Conservation (phyloP, 805 yeast genomes). For the Monosporozyma unispora region DNA sequence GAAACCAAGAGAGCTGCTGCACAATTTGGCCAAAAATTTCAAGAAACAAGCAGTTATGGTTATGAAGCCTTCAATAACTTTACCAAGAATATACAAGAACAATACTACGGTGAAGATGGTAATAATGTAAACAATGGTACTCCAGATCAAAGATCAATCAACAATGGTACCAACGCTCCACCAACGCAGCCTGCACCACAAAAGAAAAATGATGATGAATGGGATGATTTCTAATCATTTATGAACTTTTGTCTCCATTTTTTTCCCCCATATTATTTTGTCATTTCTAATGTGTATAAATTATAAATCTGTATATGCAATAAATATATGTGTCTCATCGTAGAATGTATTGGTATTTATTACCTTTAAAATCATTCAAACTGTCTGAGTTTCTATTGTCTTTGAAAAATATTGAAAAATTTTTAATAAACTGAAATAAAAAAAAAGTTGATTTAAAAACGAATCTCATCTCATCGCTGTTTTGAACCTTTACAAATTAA, state of each 20-base stretch:
- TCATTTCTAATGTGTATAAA: no score
- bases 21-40: constrained; percentile 91
- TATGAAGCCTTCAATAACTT: constrained; percentile 55
- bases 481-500: no score
- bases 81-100: constrained; percentile 36
- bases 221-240: constrained; percentile 7
- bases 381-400: neutral
- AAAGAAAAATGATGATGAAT: constrained; percentile 4
- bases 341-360: no score
- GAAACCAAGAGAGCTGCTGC: constrained; percentile 91
- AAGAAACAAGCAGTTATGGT: constrained; percentile 74
- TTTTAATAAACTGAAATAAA: neutral
- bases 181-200: neutral
- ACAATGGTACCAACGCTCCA: neutral
- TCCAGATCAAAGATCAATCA: neutral
- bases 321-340: no score
- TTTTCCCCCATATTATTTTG: no score
- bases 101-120: constrained; percentile 24
- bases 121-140: constrained; percentile 38
- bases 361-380: neutral
- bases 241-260: no score
- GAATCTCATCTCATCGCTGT: constrained; percentile 1
- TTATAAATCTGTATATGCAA: neutral
- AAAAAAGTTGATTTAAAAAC: neutral
- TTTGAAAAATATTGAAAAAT: neutral